Percentiles rank a stretch among this genome's conserved stretches.
phyloP scores from a whole-genome alignment of 2,329 filamentous ascomycete genomes.

The Paecilomyces sp. region DNA sequence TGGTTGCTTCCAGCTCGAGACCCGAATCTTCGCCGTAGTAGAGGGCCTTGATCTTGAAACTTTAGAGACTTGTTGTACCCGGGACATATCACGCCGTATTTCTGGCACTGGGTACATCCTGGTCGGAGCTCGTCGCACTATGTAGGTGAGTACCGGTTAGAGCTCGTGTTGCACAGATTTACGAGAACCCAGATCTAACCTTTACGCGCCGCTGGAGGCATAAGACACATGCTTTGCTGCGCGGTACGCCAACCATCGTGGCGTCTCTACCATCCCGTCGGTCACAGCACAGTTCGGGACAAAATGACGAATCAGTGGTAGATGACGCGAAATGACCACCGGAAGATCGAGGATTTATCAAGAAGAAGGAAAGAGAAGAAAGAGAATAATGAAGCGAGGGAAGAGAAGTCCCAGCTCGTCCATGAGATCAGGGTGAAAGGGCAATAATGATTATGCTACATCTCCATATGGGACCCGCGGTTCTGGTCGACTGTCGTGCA shows the following conservation, averaged over 20 bases:
- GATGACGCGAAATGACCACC: background rate
- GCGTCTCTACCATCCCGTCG: background rate
- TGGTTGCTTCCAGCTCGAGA: background rate
- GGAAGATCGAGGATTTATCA: background rate
- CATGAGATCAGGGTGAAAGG: background rate
- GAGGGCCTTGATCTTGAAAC: slow-evolving; percentile 26
- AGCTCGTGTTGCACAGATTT: background rate
- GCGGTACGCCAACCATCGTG: slow-evolving; percentile 28
- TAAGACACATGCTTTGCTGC: slow-evolving; percentile 28
- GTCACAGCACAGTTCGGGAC: background rate
- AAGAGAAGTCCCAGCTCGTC: background rate
- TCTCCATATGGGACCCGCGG: background rate
- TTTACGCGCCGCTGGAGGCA: slow-evolving; percentile 27
- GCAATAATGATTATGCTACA: background rate
- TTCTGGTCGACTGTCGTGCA: background rate
- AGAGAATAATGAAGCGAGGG: background rate
- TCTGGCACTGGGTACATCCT: slow-evolving; percentile 22
- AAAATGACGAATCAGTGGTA: background rate
- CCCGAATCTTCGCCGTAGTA: slow-evolving; percentile 18
- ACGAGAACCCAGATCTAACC: slow-evolving; percentile 7
- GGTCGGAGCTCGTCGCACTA: slow-evolving; percentile 21
- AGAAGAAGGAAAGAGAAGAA: background rate
- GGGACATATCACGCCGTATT: slow-evolving; percentile 24
- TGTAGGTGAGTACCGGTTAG: background rate
- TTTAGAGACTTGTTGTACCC: slow-evolving; percentile 20